Percentiles rank a stretch among this genome's conserved stretches.
Conservation (phyloP, 1,284 basidiomycete genomes). For the Microbotryomycetes sp. region DNA sequence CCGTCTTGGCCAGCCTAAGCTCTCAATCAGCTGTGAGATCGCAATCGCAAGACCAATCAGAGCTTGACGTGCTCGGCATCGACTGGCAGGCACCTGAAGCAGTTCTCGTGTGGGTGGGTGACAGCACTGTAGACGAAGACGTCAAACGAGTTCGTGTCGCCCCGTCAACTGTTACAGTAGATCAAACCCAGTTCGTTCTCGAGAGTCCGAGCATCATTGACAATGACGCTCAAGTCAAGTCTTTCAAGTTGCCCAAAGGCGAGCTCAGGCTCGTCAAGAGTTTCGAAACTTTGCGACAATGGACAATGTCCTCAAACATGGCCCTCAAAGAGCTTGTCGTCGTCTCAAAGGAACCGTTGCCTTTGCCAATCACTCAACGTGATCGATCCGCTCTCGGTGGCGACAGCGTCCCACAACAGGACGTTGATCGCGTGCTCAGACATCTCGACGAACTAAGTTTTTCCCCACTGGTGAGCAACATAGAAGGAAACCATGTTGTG, state of each 20-base stretch:
- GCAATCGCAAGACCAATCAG: neutral
- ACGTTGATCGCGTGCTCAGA: slow-evolving; percentile 8
- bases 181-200: neutral
- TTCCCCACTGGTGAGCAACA: slow-evolving; percentile 4
- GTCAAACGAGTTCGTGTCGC: neutral
- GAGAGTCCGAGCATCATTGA: neutral
- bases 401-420: slow-evolving; percentile 1
- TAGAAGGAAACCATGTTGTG: no score
- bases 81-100: neutral
- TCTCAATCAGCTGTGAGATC: no score
- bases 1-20: no score
- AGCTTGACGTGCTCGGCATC: neutral
- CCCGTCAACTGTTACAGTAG: neutral
- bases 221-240: neutral
- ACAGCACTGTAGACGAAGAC: neutral
- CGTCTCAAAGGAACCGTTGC: neutral
- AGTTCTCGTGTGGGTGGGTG: neutral
- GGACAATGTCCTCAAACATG: neutral
- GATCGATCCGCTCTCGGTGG: neutral
- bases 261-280: neutral
- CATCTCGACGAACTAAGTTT: slow-evolving; percentile 17
- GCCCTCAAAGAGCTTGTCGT: neutral
- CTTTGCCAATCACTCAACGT: neutral
- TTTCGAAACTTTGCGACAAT: neutral
- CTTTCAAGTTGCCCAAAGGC: neutral